Percentiles rank a stretch among this genome's conserved stretches.
These are phyloP conservation scores for Bipolaris zeicola DNA, from an alignment of 2,329 filamentous ascomycete species.

Conservation along the genomic window DNA sequence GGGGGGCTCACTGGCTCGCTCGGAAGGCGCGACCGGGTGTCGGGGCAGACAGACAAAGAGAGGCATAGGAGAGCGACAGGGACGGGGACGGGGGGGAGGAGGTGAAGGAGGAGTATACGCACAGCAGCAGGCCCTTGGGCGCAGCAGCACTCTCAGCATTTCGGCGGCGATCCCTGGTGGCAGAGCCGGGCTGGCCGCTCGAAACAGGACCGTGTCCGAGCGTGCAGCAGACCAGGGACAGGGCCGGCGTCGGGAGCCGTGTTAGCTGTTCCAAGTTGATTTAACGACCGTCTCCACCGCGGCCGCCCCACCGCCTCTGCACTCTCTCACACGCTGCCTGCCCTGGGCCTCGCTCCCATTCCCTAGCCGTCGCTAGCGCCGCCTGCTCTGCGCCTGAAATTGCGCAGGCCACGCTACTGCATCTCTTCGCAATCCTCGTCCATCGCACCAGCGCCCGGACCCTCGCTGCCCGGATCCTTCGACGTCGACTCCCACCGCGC, in stretches of 20 bases:
- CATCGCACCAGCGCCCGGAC: conserved; percentile 34
- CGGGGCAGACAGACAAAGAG: not conserved
- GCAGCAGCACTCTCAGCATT: not conserved
- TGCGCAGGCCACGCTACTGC: conserved; percentile 49
- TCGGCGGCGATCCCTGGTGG: conserved; percentile 37
- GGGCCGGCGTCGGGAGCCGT: conserved; percentile 39
- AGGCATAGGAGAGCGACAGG: not conserved
- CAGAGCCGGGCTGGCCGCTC: conserved; percentile 31
- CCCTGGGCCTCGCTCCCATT: conserved; percentile 12
- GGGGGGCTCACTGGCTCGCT: conserved; percentile 4
- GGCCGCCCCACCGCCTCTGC: conserved; percentile 28
- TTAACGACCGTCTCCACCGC: conserved; percentile 43
- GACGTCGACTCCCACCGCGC: conserved; percentile 37
- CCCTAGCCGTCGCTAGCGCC: conserved; percentile 20
- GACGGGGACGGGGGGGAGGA: no score
- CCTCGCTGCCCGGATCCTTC: conserved; percentile 41
- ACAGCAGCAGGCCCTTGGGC: not conserved
- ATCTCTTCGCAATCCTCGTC: conserved; percentile 37
- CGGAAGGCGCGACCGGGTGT: conserved; percentile 6
- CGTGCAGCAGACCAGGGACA: conserved; percentile 39
- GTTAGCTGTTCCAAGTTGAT: conserved; percentile 48
- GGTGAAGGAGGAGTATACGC: not conserved
- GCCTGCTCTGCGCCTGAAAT: conserved; percentile 39
- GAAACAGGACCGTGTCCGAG: conserved; percentile 37
- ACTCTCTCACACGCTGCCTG: conserved; percentile 11